These are phyloP conservation scores for Coemansia sp. DNA, from an alignment of 192 early-diverging fungal species.

Conservation along the genomic window DNA sequence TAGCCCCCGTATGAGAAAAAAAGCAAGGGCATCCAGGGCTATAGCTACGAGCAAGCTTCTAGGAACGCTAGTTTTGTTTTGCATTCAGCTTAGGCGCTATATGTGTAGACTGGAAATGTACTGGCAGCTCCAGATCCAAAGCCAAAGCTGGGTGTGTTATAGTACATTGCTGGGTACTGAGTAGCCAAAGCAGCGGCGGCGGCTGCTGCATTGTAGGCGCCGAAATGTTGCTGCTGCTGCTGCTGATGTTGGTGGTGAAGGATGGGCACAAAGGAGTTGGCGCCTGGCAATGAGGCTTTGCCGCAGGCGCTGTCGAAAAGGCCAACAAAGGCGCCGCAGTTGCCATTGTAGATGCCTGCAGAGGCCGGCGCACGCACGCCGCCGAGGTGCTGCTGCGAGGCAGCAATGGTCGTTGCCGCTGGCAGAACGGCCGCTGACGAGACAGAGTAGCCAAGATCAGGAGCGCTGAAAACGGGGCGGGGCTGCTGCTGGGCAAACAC, in stretches of 20 bases:
- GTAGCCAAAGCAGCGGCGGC: slow-evolving; percentile 37
- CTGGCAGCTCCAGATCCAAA: slow-evolving; percentile 16
- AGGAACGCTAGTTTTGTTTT: not conserved
- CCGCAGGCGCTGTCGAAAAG: slow-evolving; percentile 13
- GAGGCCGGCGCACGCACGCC: slow-evolving; percentile 1
- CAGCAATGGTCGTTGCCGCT: slow-evolving; percentile 3
- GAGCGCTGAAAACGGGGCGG: slow-evolving; percentile 8
- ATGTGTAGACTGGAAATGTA: slow-evolving; percentile 32
- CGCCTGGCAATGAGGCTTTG: slow-evolving; percentile 3
- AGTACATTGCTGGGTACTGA: slow-evolving; percentile 45
- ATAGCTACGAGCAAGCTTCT: no score
- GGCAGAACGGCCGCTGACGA: slow-evolving; percentile 1
- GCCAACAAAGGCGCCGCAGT: slow-evolving; percentile 7
- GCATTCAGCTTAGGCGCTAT: slow-evolving; percentile 18
- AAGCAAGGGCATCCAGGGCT: not conserved
- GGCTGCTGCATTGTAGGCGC: slow-evolving; percentile 15
- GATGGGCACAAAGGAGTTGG: slow-evolving; percentile 2
- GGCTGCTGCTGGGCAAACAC: slow-evolving; percentile 12
- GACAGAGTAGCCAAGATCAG: slow-evolving; percentile 6
- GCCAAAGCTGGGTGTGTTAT: slow-evolving; percentile 23
- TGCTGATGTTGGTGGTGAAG: slow-evolving; percentile 16
- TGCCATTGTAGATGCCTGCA: not conserved
- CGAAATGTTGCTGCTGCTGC: slow-evolving; percentile 15
- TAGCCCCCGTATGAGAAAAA: no score
- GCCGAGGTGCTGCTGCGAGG: slow-evolving; percentile 1